Base-by-base conservation (phyloP, 441 rosid genomes). In the Adansonia gregorii region DNA sequence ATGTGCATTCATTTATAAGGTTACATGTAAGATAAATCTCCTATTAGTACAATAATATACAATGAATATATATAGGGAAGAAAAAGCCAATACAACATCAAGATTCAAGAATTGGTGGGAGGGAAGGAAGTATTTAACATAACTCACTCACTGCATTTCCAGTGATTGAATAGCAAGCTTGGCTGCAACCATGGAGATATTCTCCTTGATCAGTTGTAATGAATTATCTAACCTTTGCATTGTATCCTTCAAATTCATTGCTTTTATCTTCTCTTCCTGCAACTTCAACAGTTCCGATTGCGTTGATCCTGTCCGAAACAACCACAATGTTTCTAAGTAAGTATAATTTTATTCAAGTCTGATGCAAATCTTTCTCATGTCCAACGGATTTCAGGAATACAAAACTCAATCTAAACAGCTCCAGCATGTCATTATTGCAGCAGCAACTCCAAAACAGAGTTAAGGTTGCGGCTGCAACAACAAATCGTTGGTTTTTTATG, bases 111-210 rank as follows among this genome's bases (percentile, higher is more conserved):
- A 56, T 17, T 6, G 8, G 20, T 6, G 24, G 24, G 22, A 1
- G 8, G 20, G 0, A 12, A 24, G 27, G 27, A 24, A 24, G 27
- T 24, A 24, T 24, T 24, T 24, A 24, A 24, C 27, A 24, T 24
- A 24, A 24, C 27, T 1, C 27, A 24, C 27, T 83, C 69, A 83
- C 73, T 81, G 66, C 76, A 78, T 85, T 68, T 74, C 91, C 59
- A 90, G 71, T 6, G 96, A 88, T 74, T 91, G 94, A 76, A 93
- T 91, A 8, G 96, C 97, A 76, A 93, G 91, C 85, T 91, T 93
- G 72, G 97, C 97, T 20, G 91, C 94, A 67, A 93, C 77, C 67
- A 85, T 79, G 14, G 93, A 89, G 51, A 86, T 85, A 72, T 85
- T 93, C 80, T 86, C 91, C 9, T 86, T 86, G 19, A 87, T 76